Evolutionary conservation across 1,284 basidiomycete genomes (phyloP), one percentile per base, ranked within the genome.

Genomic region (Cutaneotrichosporon sp.): DNA sequence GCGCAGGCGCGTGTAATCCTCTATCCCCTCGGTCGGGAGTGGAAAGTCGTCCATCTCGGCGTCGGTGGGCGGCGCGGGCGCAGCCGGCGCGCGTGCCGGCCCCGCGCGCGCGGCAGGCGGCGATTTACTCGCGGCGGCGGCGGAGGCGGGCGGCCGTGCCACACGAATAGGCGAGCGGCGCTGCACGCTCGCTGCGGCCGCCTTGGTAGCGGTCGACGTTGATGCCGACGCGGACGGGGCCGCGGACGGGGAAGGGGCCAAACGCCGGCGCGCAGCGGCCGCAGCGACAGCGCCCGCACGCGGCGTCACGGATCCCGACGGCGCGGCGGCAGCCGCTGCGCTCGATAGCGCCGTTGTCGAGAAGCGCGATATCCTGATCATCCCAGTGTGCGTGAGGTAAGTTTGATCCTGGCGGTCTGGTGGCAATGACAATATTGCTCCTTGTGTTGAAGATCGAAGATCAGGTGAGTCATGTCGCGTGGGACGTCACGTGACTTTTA

Each of bases 1-100:
- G n/a, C 23, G 23, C 22, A 61, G 40, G 26, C 54, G 49, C 1
- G 64, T 58, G 46, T 64, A 64, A 41, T 64, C 62, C 34, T 52
- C 55, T 17, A 61, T 64, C 34, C 46, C 51, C 23, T 58, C 18
- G 12, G 48, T 37, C 15, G 57, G 57, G 44, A 51, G 50, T 15
- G 34, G 39, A 33, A 46, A 54, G 39, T 56, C 54, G 23, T 37
- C 44, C 20, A 39, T 43, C 20, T 48, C 47, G 34, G 48, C 49
- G 15, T 30, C 26, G 13, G 49, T 47, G n/a, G 47, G 46, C 22
- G 47, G 26, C 17, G 37, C 14, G 4, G 47, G 30, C 4, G 33
- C 14, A 7, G 39, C 30, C 5, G 41, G 9, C 13, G 43, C 23
- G 10, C 43, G 39, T 7, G 53, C 41, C 15, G 20, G 15, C 15